These are phyloP conservation scores for Klebsormidium nitens DNA, from an alignment of 139 green algal genomes.

Conservation along the genomic window DNA sequence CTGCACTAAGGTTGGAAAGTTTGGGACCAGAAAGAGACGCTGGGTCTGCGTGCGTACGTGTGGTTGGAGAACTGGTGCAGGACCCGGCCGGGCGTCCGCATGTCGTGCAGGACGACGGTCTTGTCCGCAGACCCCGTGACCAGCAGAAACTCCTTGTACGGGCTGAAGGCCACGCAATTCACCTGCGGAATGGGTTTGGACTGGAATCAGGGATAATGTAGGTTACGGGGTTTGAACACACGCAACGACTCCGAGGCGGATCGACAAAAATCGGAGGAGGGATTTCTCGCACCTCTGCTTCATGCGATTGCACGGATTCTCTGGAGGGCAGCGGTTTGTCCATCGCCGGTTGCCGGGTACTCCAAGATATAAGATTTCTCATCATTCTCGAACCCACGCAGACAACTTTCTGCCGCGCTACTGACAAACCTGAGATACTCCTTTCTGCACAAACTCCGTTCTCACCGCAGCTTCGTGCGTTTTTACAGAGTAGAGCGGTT, in stretches of 20 bases:
- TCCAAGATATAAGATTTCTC: too few species aligned
- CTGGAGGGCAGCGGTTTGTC: conserved; percentile 32
- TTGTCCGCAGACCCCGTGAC: conserved; percentile 94
- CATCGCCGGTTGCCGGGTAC: conserved; percentile 62
- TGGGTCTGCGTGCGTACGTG: conserved; percentile 36
- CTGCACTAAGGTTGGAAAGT: too few species aligned
- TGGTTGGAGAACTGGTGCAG: conserved; percentile 92
- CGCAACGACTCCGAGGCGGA: too few species aligned
- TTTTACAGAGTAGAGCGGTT: too few species aligned
- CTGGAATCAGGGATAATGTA: conserved; percentile 5
- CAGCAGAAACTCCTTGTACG: conserved; percentile 91
- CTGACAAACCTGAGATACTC: too few species aligned
- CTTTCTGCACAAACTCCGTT: too few species aligned
- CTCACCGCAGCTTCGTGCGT: too few species aligned
- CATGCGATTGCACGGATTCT: conserved; percentile 81
- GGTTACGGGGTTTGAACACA: background rate
- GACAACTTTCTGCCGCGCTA: too few species aligned
- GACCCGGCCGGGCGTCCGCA: conserved; percentile 76
- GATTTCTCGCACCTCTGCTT: conserved; percentile 69
- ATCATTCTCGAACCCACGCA: too few species aligned
- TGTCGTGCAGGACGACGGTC: conserved; percentile 87
- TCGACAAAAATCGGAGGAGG: too few species aligned
- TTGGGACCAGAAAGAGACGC: too few species aligned
- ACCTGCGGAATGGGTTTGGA: conserved; percentile 55
- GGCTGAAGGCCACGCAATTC: conserved; percentile 98